phyloP scores from a whole-genome alignment of 176 grass and related monocot genomes.

The Carex pumila region DNA sequence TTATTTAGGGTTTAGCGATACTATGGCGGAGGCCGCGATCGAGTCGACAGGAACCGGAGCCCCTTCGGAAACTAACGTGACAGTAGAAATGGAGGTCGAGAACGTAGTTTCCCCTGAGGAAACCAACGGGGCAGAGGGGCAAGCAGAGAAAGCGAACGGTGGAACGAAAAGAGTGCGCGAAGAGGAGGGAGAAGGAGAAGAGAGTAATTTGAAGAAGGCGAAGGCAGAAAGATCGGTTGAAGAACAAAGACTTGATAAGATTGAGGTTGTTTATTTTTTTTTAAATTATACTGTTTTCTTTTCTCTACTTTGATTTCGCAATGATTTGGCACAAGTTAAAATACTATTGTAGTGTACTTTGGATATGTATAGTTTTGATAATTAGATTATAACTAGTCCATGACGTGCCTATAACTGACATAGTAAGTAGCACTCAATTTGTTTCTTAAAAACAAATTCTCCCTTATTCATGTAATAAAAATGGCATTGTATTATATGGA shows the following conservation, averaged over 20 bases:
- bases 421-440: background rate
- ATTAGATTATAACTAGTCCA: background rate
- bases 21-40: conserved; percentile 30
- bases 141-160: conserved; percentile 19
- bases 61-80: background rate
- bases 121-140: conserved; percentile 13
- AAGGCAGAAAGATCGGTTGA: conserved; percentile 20
- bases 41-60: conserved; percentile 6
- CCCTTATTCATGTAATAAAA: background rate
- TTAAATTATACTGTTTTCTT: background rate
- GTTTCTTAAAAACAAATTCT: background rate
- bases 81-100: conserved; percentile 10
- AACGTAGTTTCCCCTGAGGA: conserved; percentile 1
- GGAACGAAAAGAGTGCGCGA: conserved; percentile 22
- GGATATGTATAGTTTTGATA: background rate
- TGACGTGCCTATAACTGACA: background rate
- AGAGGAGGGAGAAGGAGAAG: conserved; percentile 18
- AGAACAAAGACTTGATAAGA: conserved; percentile 21
- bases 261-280: background rate
- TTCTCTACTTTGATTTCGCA: background rate
- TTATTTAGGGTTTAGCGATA: background rate
- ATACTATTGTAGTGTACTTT: background rate
- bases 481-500: background rate
- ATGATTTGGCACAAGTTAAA: background rate
- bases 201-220: conserved; percentile 14